Evolutionary conservation across 495 filamentous ascomycete species (phyloP).

Genomic region (Pyrenula massariospora): DNA sequence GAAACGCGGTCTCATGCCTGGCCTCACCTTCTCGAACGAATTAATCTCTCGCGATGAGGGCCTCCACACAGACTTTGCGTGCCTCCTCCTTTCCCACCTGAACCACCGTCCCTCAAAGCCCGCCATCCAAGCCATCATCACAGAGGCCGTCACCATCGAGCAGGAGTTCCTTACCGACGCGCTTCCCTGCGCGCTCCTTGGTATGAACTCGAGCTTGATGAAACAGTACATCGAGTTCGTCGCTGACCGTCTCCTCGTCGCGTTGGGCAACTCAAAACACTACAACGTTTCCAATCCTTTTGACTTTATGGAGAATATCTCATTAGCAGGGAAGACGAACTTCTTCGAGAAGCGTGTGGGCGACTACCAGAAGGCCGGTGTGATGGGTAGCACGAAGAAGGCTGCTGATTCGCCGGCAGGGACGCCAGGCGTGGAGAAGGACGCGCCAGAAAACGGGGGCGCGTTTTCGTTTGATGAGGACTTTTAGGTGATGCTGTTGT

Average conservation of each 20-base stretch:
- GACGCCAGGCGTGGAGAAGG: slow-evolving; percentile 41
- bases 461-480: slow-evolving; percentile 95
- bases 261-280: slow-evolving; percentile 86
- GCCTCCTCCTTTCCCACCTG: slow-evolving; percentile 88
- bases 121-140: slow-evolving; percentile 75
- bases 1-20: slow-evolving; percentile 98
- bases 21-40: slow-evolving; percentile 98
- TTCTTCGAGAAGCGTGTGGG: slow-evolving; percentile 99
- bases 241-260: slow-evolving; percentile 82
- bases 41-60: slow-evolving; percentile 99
- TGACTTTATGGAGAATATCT: slow-evolving; percentile 99
- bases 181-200: slow-evolving; percentile 80
- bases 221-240: slow-evolving; percentile 99
- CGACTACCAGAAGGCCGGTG: slow-evolving; percentile 99
- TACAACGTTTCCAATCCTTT: slow-evolving; percentile 93
- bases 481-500: slow-evolving; percentile 66
- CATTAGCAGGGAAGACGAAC: slow-evolving; percentile 97
- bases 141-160: slow-evolving; percentile 87
- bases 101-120: slow-evolving; percentile 79
- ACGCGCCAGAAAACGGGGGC: slow-evolving; percentile 46
- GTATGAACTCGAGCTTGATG: slow-evolving; percentile 97
- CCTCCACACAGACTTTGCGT: slow-evolving; percentile 98
- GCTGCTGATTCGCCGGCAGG: slow-evolving; percentile 29
- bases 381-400: slow-evolving; percentile 92
- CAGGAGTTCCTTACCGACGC: slow-evolving; percentile 97